phyloP scores from a whole-genome alignment of 108 stramenopile genomes.

The Conticribra guillardii region DNA sequence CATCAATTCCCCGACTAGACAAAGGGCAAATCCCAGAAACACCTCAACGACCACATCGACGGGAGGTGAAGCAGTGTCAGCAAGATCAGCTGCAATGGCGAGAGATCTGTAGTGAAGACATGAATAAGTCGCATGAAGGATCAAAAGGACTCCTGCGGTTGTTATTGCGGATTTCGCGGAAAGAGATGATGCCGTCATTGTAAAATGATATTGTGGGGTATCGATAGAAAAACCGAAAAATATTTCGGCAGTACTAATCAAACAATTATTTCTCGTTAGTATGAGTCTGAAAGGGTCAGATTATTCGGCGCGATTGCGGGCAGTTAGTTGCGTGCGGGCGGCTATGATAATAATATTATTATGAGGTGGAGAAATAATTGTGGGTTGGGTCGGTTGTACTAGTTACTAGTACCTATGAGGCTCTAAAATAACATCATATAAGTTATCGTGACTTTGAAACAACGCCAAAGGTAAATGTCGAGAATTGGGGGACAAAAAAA shows the following conservation, averaged over 20 bases:
- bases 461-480: too few species aligned
- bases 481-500: too few species aligned
- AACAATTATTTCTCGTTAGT: too few species aligned
- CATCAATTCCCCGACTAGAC: conserved; percentile 48
- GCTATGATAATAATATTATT: too few species aligned
- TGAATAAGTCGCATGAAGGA: conserved; percentile 54
- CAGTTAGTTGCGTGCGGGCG: too few species aligned
- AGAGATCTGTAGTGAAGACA: conserved; percentile 58
- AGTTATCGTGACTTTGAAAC: too few species aligned
- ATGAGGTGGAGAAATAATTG: too few species aligned
- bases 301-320: too few species aligned
- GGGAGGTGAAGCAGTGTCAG: conserved; percentile 51
- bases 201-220: neutral
- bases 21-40: conserved; percentile 39
- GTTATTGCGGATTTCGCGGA: conserved; percentile 36
- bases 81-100: conserved; percentile 46
- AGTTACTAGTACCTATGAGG: too few species aligned
- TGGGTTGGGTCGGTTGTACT: too few species aligned
- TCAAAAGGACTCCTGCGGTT: conserved; percentile 35
- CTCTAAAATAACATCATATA: too few species aligned
- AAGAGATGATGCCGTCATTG: conserved; percentile 31
- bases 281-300: too few species aligned
- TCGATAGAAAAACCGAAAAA: neutral
- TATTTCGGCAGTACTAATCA: neutral
- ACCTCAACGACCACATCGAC: conserved; percentile 53